Base-by-base conservation (phyloP, 1,284 basidiomycete genomes). In the Sanghuangporus weigelae region DNA sequence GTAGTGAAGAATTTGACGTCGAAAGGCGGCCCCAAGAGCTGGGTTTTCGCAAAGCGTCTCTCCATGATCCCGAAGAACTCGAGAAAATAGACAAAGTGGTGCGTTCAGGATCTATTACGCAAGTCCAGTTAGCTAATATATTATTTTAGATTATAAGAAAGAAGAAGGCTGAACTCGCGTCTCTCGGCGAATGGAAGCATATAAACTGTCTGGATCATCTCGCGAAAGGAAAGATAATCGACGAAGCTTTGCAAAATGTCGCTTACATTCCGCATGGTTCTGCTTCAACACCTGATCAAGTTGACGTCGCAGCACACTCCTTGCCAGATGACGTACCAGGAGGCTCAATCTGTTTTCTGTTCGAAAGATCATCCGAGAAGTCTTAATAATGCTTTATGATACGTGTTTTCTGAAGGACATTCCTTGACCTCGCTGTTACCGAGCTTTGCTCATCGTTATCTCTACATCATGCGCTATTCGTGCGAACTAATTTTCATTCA, bases 161-260 rank as follows among this genome's bases (percentile, higher is more conserved):
- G 71, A 90, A 90, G 76, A 87, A 86, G 68, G 83, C 81, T 3
- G 92, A 86, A 65, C 83, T 98, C 12, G 90, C 92, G 2, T 84
- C 92, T 1, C 80, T 98, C 40, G 89, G 88, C 62, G 85, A 92
- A 70, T 98, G 95, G 95, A 88, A 82, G 16, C 96, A 98, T 71
- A 85, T 95, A 71, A 88, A 90, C 69, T 89, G 87, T 68, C 75
- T 93, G 16, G 77, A 74, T 55, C 68, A 74, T 12, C 73, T 75
- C 16, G 77, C 81, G 2, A 71, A 70, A 48, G 77, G 81, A 14
- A 75, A 79, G 31, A 78, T 92, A 54, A 79, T 84, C 51, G 90
- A 93, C 71, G 42, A 58, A 39, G 57, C 60, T 7, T 44, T 65
- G 14, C 55, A 54, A 31, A 38, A 56, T 26, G 59, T 62, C 10